phyloP scores from a whole-genome alignment of 441 rosid species.

The Populus hybrid region DNA sequence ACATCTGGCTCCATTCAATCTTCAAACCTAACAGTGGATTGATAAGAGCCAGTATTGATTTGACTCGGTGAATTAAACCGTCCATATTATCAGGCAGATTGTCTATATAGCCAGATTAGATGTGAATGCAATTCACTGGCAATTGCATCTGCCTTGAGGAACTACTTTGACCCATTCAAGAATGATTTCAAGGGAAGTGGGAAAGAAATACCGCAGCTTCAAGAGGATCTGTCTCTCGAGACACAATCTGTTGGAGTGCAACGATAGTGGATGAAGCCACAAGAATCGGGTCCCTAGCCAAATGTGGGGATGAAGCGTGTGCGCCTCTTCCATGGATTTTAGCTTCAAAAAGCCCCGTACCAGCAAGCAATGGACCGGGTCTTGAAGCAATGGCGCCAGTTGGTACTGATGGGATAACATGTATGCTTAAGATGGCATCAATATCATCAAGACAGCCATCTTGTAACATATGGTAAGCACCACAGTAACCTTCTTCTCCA shows the following conservation, averaged over 20 bases:
- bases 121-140: background rate
- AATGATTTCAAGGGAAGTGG: background rate
- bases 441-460: conserved; percentile 41
- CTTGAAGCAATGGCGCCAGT: conserved; percentile 35
- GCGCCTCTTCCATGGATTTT: conserved; percentile 39
- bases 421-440: conserved; percentile 32
- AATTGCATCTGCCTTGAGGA: background rate
- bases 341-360: conserved; percentile 32
- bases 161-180: background rate
- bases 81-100: no score
- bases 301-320: conserved; percentile 39
- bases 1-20: no score
- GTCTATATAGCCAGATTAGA: no score
- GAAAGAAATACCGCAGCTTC: conserved; percentile 33
- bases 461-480: conserved; percentile 47
- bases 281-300: conserved; percentile 35
- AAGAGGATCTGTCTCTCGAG: conserved; percentile 42
- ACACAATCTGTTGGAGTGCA: conserved; percentile 44
- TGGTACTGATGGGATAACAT: conserved; percentile 34
- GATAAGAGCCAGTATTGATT: no score
- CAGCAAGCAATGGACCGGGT: conserved; percentile 51
- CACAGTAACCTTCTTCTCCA: conserved; percentile 47
- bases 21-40: no score
- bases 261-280: conserved; percentile 40
- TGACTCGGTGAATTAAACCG: no score